Percentiles rank a stretch among this genome's conserved stretches.
Evolutionary conservation across 2,329 filamentous ascomycete genomes (phyloP).

Genomic region (Cytospora chrysosperma): DNA sequence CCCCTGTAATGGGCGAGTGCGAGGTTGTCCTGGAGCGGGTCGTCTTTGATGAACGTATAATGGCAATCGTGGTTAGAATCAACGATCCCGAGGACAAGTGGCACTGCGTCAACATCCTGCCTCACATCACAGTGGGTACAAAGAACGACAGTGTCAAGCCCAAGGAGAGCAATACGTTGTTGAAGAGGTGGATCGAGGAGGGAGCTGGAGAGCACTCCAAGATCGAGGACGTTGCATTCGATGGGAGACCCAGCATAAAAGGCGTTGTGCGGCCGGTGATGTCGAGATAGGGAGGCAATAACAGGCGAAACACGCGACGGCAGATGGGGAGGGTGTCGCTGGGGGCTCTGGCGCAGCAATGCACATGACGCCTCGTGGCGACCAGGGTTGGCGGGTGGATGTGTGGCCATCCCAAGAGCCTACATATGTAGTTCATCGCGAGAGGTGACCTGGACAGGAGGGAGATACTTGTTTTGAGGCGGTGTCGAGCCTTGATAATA

Average conservation of each 20-base stretch:
- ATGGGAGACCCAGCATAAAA: slow-evolving; percentile 47
- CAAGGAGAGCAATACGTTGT: slow-evolving; percentile 86
- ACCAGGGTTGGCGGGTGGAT: neutral
- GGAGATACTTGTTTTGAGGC: neutral
- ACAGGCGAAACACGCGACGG: neutral
- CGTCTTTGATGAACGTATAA: slow-evolving; percentile 82
- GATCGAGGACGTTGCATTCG: slow-evolving; percentile 50
- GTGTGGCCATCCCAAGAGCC: neutral
- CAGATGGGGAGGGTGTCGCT: neutral
- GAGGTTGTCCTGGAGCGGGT: slow-evolving; percentile 66
- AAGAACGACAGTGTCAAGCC: slow-evolving; percentile 74
- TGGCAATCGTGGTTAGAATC: slow-evolving; percentile 85
- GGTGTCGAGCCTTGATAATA: neutral
- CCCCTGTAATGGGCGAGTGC: slow-evolving; percentile 61
- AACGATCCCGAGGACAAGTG: slow-evolving; percentile 55
- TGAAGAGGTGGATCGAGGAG: slow-evolving; percentile 69
- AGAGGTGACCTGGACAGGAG: neutral
- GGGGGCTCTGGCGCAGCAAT: neutral
- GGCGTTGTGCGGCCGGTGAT: slow-evolving; percentile 50
- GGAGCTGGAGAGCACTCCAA: slow-evolving; percentile 45
- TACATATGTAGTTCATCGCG: neutral
- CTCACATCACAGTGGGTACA: slow-evolving; percentile 91
- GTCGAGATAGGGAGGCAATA: slow-evolving; percentile 40
- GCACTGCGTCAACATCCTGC: slow-evolving; percentile 72
- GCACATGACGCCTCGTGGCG: neutral